phyloP scores from a whole-genome alignment of 768 basidiomycete species.

The Pleurotus eryngii region DNA sequence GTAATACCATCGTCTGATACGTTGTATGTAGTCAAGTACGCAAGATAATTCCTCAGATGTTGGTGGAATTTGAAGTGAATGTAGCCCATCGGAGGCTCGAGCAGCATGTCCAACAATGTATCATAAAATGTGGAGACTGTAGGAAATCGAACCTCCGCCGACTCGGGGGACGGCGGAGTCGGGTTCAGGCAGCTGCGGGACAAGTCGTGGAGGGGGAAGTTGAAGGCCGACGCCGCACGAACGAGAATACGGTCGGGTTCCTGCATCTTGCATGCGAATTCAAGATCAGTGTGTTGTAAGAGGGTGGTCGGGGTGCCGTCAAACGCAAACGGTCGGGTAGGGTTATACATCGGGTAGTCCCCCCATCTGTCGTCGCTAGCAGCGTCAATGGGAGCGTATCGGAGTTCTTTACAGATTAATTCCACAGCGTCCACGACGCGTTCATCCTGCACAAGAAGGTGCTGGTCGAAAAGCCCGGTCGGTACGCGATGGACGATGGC shows the following conservation, averaged over 20 bases:
- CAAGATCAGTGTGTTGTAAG: background rate
- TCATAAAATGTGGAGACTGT: constrained; percentile 10
- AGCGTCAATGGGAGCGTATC: background rate
- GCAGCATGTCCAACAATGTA: background rate
- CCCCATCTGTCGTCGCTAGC: background rate
- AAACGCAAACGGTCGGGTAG: constrained; percentile 1
- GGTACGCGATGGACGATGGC: constrained; percentile 19
- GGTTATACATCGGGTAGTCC: background rate
- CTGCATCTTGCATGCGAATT: background rate
- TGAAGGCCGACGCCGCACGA: constrained; percentile 13
- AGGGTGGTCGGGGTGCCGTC: background rate
- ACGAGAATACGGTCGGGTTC: constrained; percentile 11
- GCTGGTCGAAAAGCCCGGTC: constrained; percentile 14
- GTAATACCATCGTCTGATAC: background rate
- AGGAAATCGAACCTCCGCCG: constrained; percentile 11
- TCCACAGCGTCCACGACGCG: constrained; percentile 3
- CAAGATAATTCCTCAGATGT: background rate
- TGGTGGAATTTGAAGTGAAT: background rate
- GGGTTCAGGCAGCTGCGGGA: constrained; percentile 10
- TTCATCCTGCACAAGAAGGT: constrained; percentile 17
- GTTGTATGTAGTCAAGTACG: background rate
- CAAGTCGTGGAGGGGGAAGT: constrained; percentile 13
- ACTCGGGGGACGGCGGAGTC: constrained; percentile 8
- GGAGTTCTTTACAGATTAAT: background rate
- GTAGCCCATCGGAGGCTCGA: background rate